Conservation (phyloP, 2,329 filamentous ascomycete species). For the Monosporascus ibericus region DNA sequence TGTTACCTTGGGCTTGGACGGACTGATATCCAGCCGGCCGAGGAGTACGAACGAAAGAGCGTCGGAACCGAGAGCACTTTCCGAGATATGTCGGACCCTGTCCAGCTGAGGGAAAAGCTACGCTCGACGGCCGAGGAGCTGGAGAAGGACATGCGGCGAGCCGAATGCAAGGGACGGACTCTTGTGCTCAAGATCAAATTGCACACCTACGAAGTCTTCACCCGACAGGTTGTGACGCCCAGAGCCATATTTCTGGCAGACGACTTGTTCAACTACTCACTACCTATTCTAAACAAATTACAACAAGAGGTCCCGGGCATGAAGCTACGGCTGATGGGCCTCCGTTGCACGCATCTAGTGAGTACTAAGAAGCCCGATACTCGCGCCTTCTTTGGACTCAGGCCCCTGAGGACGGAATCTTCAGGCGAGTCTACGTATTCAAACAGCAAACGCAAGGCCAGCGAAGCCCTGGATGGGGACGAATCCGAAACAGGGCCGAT, state of each 20-base stretch:
- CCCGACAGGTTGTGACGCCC: slow-evolving; percentile 70
- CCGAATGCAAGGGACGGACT: slow-evolving; percentile 83
- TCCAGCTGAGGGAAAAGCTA: slow-evolving; percentile 68
- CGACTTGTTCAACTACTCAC: slow-evolving; percentile 73
- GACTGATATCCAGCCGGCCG: slow-evolving; percentile 77
- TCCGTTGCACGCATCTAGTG: slow-evolving; percentile 81
- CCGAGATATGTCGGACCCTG: slow-evolving; percentile 64
- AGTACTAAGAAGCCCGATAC: slow-evolving; percentile 77
- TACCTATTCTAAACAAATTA: slow-evolving; percentile 79
- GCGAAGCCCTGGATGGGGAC: slow-evolving; percentile 27
- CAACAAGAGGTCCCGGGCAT: slow-evolving; percentile 77
- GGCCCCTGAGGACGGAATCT: slow-evolving; percentile 24
- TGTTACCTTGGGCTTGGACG: slow-evolving; percentile 82
- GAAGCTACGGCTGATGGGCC: slow-evolving; percentile 77
- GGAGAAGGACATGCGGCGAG: slow-evolving; percentile 74
- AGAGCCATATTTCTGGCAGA: slow-evolving; percentile 67
- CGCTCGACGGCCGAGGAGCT: slow-evolving; percentile 77
- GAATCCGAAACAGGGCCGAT: slow-evolving; percentile 66
- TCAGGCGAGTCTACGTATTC: slow-evolving; percentile 9
- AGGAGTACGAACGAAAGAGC: slow-evolving; percentile 87
- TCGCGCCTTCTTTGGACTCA: slow-evolving; percentile 71
- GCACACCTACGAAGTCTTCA: slow-evolving; percentile 88
- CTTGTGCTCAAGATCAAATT: slow-evolving; percentile 89
- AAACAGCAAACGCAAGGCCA: slow-evolving; percentile 30
- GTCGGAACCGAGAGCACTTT: slow-evolving; percentile 94